Conservation (phyloP, 371 early-diverging fungal genomes). For the Paraphysoderma sedebokerense region DNA sequence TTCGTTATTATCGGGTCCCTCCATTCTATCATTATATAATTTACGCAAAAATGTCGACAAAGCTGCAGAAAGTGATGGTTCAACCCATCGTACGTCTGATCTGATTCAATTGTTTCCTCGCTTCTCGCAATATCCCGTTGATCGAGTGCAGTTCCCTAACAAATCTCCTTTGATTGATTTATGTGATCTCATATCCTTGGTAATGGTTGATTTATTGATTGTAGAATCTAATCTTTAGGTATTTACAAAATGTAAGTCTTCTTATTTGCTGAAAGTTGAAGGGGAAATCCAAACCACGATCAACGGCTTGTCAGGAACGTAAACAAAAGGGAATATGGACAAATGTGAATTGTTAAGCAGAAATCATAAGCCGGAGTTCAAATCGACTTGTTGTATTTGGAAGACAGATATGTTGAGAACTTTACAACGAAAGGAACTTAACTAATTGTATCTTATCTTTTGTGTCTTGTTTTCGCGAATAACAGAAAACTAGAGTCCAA, state of each 20-base stretch:
- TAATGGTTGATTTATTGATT: neutral
- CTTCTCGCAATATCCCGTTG: neutral
- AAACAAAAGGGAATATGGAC: neutral
- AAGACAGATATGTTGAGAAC: no score
- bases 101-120: neutral
- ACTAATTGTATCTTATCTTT: neutral
- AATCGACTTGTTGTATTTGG: no score
- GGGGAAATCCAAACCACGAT: neutral
- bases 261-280: neutral
- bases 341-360: neutral
- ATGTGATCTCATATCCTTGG: neutral
- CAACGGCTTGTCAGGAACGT: neutral
- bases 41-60: slow-evolving; percentile 50
- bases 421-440: no score
- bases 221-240: slow-evolving; percentile 86
- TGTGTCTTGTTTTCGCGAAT: neutral
- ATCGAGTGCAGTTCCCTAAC: slow-evolving; percentile 1
- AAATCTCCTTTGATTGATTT: neutral
- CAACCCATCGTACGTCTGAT: slow-evolving; percentile 71
- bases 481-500: slow-evolving; percentile 68
- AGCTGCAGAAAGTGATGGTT: slow-evolving; percentile 89
- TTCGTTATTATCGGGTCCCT: no score
- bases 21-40: no score
- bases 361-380: no score
- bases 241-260: slow-evolving; percentile 47